Base-by-base conservation (phyloP, 179 eudicot genomes). In the Dionaea muscipula region DNA sequence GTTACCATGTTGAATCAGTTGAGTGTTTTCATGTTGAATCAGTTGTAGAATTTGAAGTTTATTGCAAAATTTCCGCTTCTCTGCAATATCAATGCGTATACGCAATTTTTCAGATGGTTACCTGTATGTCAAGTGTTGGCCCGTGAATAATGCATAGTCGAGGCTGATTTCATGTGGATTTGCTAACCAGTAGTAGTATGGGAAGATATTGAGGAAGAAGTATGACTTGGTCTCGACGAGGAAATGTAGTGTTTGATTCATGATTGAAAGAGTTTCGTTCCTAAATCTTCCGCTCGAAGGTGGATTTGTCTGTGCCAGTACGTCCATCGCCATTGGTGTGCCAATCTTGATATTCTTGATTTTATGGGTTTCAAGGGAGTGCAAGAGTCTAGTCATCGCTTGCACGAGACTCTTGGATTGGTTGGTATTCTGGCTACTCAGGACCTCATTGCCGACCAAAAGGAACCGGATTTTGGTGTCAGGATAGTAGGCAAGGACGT, bases 281-380 rank as follows among this genome's bases (percentile, higher is more conserved):
- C 75, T 62, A 53, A 88, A 85, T 0, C 52, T 63, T 6, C 84
- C 91, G 26, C 69, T 77, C 0, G 96, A 88, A 41, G 96, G 96
- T 0, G 96, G 96, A 31, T 73, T 78, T 17, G 75, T 53, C 0
- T 75, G 40, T 22, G 64, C 72, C 59, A 87, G 18, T 1, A 76
- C 16, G 24, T 82, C 88, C 86, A 88, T 85, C 12, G 81, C 96
- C 20, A 85, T 55, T 12, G 96, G 94, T 5, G 91, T 73, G 19
- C 91, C 81, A 17, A 88, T 59, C 55, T 85, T 88, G 8, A 88
- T 74, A 56, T 85, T 71, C 17, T 65, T 67, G 26, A 88, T 68
- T 26, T 73, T 63, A 3, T 72, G 71, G 2, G 57, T 19, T 7
- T 17, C 47, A 3, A 88, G 63, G 4, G 74, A 56, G 26, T 55